A percentile compares a stretch with the other conserved stretches of the same genome.
Conservation (phyloP, 1,139 yeast genomes). For the Pichia sp. region DNA sequence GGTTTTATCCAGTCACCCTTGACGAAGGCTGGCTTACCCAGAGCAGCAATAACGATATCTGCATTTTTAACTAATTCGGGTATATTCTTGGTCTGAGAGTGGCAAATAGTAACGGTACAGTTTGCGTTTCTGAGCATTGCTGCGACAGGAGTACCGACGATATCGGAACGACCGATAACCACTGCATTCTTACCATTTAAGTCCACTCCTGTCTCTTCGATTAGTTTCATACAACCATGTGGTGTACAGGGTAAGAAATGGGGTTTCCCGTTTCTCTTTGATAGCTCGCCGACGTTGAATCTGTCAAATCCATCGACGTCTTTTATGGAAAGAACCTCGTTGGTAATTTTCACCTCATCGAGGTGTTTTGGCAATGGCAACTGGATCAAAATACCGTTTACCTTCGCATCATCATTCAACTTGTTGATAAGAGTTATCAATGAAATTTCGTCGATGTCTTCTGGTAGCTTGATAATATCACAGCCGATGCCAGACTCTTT, state of each 20-base stretch:
- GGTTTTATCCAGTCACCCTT: conserved; percentile 85
- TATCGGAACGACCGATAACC: conserved; percentile 92
- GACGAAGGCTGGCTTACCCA: conserved; percentile 79
- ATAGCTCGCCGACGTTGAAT: conserved; percentile 83
- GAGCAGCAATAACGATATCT: conserved; percentile 88
- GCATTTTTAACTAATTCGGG: conserved; percentile 62
- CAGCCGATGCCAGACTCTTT: conserved; percentile 76
- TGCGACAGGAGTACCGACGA: conserved; percentile 93
- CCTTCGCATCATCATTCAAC: conserved; percentile 62
- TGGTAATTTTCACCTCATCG: conserved; percentile 73
- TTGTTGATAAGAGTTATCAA: conserved; percentile 54
- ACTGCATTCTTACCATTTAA: conserved; percentile 83
- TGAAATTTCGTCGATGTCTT: conserved; percentile 51
- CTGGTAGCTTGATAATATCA: conserved; percentile 63
- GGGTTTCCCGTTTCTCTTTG: conserved; percentile 86
- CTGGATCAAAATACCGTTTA: conserved; percentile 89
- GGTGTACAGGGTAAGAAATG: conserved; percentile 93
- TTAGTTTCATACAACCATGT: conserved; percentile 80
- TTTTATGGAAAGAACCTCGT: conserved; percentile 65
- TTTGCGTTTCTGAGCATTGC: conserved; percentile 72
- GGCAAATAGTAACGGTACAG: conserved; percentile 85
- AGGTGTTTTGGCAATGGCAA: conserved; percentile 83
- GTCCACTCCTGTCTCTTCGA: conserved; percentile 57
- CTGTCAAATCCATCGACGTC: conserved; percentile 98
- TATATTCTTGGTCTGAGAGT: conserved; percentile 67